phyloP scores from a whole-genome alignment of 2,329 filamentous ascomycete species.

The Scedosporium apiospermum region DNA sequence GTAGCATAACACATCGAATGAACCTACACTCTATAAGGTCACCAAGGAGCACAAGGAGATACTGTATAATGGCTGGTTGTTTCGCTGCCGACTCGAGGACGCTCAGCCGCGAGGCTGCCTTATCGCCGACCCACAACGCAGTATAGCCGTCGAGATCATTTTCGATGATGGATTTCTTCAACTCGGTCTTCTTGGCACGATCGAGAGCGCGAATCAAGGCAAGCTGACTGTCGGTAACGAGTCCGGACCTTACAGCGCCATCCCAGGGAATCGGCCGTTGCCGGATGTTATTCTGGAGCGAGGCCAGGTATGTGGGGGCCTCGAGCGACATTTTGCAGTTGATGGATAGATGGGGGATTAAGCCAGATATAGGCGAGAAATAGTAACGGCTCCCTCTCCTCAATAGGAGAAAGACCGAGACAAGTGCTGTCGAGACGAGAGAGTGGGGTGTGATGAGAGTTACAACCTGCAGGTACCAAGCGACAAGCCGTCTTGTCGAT shows the following conservation, averaged over 20 bases:
- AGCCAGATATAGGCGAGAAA: background rate
- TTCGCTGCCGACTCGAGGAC: constrained; percentile 80
- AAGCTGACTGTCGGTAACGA: constrained; percentile 87
- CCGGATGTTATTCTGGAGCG: constrained; percentile 94
- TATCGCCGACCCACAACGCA: constrained; percentile 65
- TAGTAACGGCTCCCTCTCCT: background rate
- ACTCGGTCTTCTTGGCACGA: constrained; percentile 80
- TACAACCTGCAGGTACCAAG: background rate
- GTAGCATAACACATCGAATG: background rate
- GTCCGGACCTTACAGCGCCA: constrained; percentile 85
- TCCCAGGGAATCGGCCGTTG: constrained; percentile 96
- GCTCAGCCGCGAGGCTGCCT: constrained; percentile 47
- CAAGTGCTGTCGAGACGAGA: background rate
- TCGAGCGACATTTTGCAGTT: constrained; percentile 68
- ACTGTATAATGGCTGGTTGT: constrained; percentile 85
- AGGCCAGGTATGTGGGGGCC: constrained; percentile 73
- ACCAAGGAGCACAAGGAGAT: constrained; percentile 79
- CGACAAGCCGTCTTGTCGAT: background rate
- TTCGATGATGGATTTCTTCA: constrained; percentile 75
- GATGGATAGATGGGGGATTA: background rate
- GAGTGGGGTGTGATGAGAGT: background rate
- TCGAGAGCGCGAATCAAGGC: constrained; percentile 95
- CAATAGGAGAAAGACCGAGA: background rate
- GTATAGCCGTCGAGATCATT: constrained; percentile 71
- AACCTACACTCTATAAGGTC: constrained; percentile 36